A percentile compares a stretch with the other conserved stretches of the same genome.
Conservation (phyloP, 1,284 basidiomycete species). For the Microbotryum lychnidis-dioicae region DNA sequence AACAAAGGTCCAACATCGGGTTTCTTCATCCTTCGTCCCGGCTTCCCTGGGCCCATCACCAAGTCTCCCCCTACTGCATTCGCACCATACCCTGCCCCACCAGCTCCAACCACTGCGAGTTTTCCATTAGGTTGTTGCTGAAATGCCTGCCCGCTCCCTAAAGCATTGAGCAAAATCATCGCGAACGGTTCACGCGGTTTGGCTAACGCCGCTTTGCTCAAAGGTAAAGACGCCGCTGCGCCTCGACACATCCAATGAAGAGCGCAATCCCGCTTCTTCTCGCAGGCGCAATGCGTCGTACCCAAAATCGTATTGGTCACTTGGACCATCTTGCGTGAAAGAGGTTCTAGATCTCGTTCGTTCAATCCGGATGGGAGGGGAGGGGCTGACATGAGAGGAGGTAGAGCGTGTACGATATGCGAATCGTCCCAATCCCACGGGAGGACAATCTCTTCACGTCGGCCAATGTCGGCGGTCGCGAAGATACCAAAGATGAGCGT, state of each 20-base stretch:
- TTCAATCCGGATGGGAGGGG: neutral
- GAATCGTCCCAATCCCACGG: constrained; percentile 97
- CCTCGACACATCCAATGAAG: constrained; percentile 30
- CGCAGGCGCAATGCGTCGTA: constrained; percentile 32
- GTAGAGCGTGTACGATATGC: constrained; percentile 74
- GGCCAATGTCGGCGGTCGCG: constrained; percentile 64
- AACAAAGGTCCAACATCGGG: constrained; percentile 61
- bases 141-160: constrained; percentile 50
- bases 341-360: constrained; percentile 15
- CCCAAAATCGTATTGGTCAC: constrained; percentile 25
- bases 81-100: too few relatives aligned
- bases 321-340: constrained; percentile 25
- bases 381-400: constrained; percentile 35
- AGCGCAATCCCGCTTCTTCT: constrained; percentile 32
- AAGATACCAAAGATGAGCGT: constrained; percentile 65
- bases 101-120: too few relatives aligned
- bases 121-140: too few relatives aligned
- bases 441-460: constrained; percentile 77
- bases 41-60: constrained; percentile 50
- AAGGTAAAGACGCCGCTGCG: neutral
- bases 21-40: constrained; percentile 29
- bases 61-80: constrained; percentile 39
- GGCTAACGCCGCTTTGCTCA: neutral
- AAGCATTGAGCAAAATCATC: constrained; percentile 61
- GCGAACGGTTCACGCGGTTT: constrained; percentile 44